Conservation (phyloP, 768 basidiomycete species). For the Panaeolus papilionaceus region DNA sequence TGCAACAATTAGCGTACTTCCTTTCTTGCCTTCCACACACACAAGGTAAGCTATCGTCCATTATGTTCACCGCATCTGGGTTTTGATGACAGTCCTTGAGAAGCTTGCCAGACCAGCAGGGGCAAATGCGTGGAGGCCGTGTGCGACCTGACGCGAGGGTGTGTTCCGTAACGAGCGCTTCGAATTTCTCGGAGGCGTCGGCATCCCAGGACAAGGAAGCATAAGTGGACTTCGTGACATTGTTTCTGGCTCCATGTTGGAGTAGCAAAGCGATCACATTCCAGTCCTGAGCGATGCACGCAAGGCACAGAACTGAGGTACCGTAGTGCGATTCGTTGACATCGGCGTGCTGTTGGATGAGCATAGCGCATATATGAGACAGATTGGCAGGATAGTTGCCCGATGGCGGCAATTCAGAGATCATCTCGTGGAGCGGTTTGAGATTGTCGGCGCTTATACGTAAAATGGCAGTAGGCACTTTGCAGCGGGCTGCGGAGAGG, state of each 20-base stretch:
- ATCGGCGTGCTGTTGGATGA: not conserved
- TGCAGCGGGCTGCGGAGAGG: not conserved
- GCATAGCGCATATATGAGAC: not conserved
- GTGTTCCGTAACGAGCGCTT: not conserved
- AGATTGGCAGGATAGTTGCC: not conserved
- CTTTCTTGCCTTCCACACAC: not conserved
- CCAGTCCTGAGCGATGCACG: slow-evolving; percentile 8
- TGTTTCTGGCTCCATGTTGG: not conserved
- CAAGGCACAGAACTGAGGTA: not conserved
- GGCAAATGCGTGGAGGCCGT: not conserved
- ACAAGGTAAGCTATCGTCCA: not conserved
- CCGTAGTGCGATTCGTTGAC: slow-evolving; percentile 1
- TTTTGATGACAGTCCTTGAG: not conserved
- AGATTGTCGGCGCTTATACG: not conserved
- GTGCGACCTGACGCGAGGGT: not conserved
- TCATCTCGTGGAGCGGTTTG: not conserved
- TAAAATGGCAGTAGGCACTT: not conserved
- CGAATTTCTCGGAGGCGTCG: not conserved
- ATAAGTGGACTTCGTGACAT: not conserved
- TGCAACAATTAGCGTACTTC: not conserved
- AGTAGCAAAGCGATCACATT: not conserved
- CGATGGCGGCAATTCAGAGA: not conserved
- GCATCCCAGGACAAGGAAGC: not conserved
- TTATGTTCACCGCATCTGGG: not conserved
- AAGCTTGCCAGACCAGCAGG: slow-evolving; percentile 1